A percentile compares a stretch with the other conserved stretches of the same genome.
Conservation (phyloP, 768 basidiomycete species). For the Harrya chromipes region DNA sequence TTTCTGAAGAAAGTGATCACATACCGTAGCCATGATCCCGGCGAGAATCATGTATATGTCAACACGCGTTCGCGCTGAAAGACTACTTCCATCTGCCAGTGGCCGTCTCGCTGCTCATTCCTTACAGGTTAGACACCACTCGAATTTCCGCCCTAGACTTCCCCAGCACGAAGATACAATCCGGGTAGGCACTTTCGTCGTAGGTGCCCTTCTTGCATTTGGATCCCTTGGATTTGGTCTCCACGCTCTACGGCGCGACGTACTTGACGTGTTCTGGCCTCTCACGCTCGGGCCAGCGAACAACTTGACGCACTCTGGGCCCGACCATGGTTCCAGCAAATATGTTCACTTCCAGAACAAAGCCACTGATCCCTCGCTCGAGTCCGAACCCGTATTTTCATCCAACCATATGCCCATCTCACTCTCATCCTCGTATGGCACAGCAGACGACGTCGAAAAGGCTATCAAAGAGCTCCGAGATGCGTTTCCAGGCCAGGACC, state of each 20-base stretch:
- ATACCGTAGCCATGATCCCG: neutral
- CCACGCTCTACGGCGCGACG: conserved; percentile 10
- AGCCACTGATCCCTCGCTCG: neutral
- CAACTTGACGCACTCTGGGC: neutral
- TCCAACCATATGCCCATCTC: neutral
- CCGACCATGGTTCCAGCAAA: neutral
- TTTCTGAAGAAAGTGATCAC: too few species aligned
- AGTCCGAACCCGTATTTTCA: neutral
- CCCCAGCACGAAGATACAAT: conserved; percentile 4
- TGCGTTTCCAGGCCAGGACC: conserved; percentile 43
- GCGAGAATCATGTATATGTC: neutral
- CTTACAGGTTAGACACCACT: conserved; percentile 1
- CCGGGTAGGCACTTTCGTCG: conserved; percentile 11
- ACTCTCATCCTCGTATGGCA: conserved; percentile 39
- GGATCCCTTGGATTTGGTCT: conserved; percentile 19
- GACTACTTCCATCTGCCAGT: neutral
- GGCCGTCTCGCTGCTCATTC: neutral
- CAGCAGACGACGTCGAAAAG: conserved; percentile 41
- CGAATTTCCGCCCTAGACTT: neutral
- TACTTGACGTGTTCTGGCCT: conserved; percentile 3
- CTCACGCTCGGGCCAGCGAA: neutral
- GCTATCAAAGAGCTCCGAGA: conserved; percentile 54
- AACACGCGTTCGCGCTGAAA: neutral
- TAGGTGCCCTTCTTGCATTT: conserved; percentile 19
- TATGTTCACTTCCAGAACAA: conserved; percentile 7